Evolutionary conservation across 805 yeast genomes (phyloP).

Genomic region (Candida cerambycidarum): DNA sequence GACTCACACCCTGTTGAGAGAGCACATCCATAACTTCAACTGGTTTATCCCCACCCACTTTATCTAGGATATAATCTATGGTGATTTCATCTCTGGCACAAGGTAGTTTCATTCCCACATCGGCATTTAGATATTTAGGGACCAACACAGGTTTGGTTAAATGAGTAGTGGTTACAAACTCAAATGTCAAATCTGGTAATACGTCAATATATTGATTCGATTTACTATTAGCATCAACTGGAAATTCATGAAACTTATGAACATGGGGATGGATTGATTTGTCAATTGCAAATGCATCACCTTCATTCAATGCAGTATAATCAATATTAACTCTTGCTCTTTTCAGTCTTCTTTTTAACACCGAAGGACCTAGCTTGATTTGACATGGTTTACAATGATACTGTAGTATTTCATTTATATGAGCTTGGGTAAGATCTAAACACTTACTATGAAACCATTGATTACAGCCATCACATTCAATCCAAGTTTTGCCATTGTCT

Average conservation of each 20-base stretch:
- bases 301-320: conserved; percentile 76
- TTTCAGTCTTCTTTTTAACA: conserved; percentile 51
- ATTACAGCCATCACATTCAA: conserved; percentile 55
- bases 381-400: conserved; percentile 60
- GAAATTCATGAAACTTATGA: conserved; percentile 28
- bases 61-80: conserved; percentile 54
- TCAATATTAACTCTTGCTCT: conserved; percentile 60
- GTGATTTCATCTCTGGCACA: conserved; percentile 35
- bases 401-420: conserved; percentile 38
- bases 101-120: conserved; percentile 59
- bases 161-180: conserved; percentile 33
- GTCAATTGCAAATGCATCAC: conserved; percentile 53
- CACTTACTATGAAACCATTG: conserved; percentile 59
- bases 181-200: conserved; percentile 31
- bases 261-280: conserved; percentile 55
- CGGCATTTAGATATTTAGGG: conserved; percentile 49
- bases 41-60: conserved; percentile 60
- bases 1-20: conserved; percentile 64
- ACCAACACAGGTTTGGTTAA: conserved; percentile 48
- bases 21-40: conserved; percentile 89
- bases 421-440: conserved; percentile 32
- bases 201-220: conserved; percentile 23
- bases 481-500: conserved; percentile 39
- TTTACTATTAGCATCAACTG: conserved; percentile 20
- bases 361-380: conserved; percentile 47